phyloP scores from a whole-genome alignment of 2,329 filamentous ascomycete species.

The Pseudocercospora pini-densiflorae region DNA sequence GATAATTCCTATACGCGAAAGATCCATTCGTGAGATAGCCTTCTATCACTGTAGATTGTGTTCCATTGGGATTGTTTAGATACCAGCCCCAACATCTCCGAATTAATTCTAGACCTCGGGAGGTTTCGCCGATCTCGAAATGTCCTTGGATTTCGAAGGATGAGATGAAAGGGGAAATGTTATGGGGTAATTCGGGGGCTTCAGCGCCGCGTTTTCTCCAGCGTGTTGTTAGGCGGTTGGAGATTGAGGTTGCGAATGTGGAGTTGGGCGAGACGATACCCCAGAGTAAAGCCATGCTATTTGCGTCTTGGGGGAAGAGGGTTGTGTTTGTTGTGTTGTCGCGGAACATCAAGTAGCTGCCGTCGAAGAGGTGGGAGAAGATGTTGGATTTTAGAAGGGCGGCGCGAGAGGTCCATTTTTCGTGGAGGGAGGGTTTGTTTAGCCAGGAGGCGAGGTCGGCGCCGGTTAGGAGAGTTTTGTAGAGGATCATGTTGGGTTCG shows the following conservation, averaged over 20 bases:
- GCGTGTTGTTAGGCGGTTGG: slow-evolving; percentile 43
- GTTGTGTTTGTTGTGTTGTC: slow-evolving; percentile 45
- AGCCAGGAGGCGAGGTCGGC: slow-evolving; percentile 48
- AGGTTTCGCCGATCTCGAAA: slow-evolving; percentile 44
- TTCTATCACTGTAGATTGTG: slow-evolving; percentile 50
- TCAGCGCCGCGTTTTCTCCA: slow-evolving; percentile 55
- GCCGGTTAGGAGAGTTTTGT: slow-evolving; percentile 57
- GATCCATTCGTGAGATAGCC: slow-evolving; percentile 50
- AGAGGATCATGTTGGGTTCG: slow-evolving; percentile 53
- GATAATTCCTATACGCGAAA: slow-evolving; percentile 56
- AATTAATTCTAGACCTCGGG: slow-evolving; percentile 50
- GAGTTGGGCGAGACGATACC: slow-evolving; percentile 43
- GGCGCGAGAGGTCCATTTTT: slow-evolving; percentile 45
- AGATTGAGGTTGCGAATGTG: slow-evolving; percentile 40
- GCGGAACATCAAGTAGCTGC: slow-evolving; percentile 40
- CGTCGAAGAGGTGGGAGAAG: slow-evolving; percentile 38
- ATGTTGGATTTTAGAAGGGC: slow-evolving; percentile 31
- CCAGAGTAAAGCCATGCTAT: slow-evolving; percentile 47
- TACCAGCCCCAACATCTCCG: slow-evolving; percentile 48
- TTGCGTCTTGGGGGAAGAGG: slow-evolving; percentile 60
- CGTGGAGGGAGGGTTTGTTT: slow-evolving; percentile 46
- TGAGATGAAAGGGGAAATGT: slow-evolving; percentile 49
- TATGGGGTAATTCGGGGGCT: slow-evolving; percentile 46
- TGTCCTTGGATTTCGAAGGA: slow-evolving; percentile 52
- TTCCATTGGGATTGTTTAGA: slow-evolving; percentile 47